A percentile compares a stretch with the other conserved stretches of the same genome.
These are phyloP conservation scores for Teunomyces barrocoloradensis DNA, from an alignment of 805 yeast species.

Conservation along the genomic window DNA sequence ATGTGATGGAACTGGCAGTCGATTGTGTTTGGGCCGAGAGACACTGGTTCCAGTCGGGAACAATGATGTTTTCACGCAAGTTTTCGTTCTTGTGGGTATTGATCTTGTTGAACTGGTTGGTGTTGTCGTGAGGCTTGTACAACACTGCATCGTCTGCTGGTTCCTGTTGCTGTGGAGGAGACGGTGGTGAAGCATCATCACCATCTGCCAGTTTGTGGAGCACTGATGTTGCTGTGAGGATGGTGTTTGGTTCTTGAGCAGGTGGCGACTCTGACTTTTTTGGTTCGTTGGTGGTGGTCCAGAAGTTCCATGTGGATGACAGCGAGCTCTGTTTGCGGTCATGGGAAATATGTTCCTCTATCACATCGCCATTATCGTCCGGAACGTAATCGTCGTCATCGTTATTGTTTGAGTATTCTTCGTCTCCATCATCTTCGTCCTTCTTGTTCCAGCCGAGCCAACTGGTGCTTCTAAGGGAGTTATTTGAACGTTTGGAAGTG, in stretches of 20 bases:
- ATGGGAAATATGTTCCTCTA: slow-evolving; percentile 27
- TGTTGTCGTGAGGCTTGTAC: slow-evolving; percentile 41
- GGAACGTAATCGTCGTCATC: slow-evolving; percentile 19
- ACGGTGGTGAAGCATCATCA: slow-evolving; percentile 3
- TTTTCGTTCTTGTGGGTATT: slow-evolving; percentile 46
- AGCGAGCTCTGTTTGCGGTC: slow-evolving; percentile 21
- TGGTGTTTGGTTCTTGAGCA: slow-evolving; percentile 15
- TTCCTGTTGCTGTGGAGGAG: background rate
- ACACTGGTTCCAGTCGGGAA: slow-evolving; percentile 42
- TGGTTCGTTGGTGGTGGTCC: slow-evolving; percentile 19
- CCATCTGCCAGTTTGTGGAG: slow-evolving; percentile 7
- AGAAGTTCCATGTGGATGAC: slow-evolving; percentile 31
- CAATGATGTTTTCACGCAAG: slow-evolving; percentile 37
- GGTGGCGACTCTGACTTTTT: too few relatives aligned
- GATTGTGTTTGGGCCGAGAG: slow-evolving; percentile 26
- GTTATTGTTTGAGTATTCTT: slow-evolving; percentile 16
- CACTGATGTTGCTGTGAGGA: slow-evolving; percentile 31
- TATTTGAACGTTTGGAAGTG: slow-evolving; percentile 16
- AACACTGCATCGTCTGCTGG: slow-evolving; percentile 41
- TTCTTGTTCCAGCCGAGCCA: slow-evolving; percentile 28
- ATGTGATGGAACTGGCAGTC: slow-evolving; percentile 14
- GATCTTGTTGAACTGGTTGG: slow-evolving; percentile 39
- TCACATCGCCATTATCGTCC: slow-evolving; percentile 30
- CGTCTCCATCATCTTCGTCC: slow-evolving; percentile 12
- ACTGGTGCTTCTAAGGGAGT: slow-evolving; percentile 22